These are phyloP conservation scores for Diaporthe sp. DNA, from an alignment of 2,329 filamentous ascomycete genomes.

Conservation along the genomic window DNA sequence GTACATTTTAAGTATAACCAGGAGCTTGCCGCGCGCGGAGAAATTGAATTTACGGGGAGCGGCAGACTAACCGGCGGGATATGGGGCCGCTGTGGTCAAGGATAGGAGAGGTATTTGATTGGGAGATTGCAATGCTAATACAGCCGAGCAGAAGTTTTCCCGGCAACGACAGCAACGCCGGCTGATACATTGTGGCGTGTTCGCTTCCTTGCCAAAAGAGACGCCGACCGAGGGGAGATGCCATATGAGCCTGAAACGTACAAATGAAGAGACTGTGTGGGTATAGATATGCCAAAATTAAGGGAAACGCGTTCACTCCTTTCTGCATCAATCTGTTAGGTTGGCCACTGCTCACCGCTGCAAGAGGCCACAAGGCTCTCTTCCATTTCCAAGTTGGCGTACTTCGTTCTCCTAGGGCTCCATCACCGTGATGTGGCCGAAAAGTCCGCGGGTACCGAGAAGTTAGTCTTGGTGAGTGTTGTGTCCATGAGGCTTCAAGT, in stretches of 20 bases:
- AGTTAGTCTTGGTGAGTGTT: neutral
- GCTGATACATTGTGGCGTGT: neutral
- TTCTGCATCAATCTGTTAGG: constrained; percentile 9
- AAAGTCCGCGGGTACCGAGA: neutral
- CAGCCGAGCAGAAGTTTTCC: constrained; percentile 14
- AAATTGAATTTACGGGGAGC: constrained; percentile 2
- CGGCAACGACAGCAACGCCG: constrained; percentile 2
- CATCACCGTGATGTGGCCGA: too few species aligned
- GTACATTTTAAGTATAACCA: neutral
- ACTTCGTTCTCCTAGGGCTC: neutral
- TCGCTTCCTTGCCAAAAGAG: constrained; percentile 12
- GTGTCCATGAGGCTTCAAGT: too few species aligned
- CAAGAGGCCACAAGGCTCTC: neutral
- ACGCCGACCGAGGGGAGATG: constrained; percentile 11
- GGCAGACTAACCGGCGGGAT: neutral
- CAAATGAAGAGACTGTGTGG: constrained; percentile 13
- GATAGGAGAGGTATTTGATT: neutral
- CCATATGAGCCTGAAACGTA: constrained; percentile 9
- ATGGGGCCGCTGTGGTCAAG: constrained; percentile 3
- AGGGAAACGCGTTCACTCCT: neutral
- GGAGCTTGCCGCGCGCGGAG: neutral
- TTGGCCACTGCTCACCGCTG: neutral
- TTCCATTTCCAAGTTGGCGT: neutral
- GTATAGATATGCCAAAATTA: constrained; percentile 21
- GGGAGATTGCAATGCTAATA: constrained; percentile 32